These are phyloP conservation scores for Saccharomycopsis sp. DNA, from an alignment of 805 yeast species.

Conservation along the genomic window DNA sequence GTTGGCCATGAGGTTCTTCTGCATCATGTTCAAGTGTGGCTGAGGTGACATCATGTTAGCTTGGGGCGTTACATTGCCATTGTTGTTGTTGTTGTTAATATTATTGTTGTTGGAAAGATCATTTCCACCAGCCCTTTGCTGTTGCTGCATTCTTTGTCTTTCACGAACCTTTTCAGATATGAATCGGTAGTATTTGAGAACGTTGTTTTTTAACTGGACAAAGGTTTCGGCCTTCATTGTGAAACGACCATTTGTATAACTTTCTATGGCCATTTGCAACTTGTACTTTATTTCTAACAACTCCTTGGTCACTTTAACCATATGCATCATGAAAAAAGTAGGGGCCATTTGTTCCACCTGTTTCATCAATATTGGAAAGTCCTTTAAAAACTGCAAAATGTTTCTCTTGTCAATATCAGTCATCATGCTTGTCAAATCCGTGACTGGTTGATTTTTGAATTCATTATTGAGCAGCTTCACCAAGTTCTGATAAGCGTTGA, in stretches of 20 bases:
- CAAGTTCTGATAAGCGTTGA: constrained; percentile 4
- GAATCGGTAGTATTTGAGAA: too few relatives aligned
- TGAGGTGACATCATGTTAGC: constrained; percentile 6
- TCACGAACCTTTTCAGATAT: too few relatives aligned
- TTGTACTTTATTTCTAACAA: constrained; percentile 30
- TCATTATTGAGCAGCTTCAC: constrained; percentile 6
- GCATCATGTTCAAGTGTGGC: constrained; percentile 7
- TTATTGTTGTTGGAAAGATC: constrained; percentile 9
- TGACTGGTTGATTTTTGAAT: constrained; percentile 7
- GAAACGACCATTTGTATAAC: constrained; percentile 36
- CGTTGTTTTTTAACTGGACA: too few relatives aligned
- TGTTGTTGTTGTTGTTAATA: constrained; percentile 9
- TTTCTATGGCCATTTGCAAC: constrained; percentile 47
- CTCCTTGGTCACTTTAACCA: constrained; percentile 2
- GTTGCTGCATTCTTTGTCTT: not conserved
- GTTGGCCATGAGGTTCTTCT: too few relatives aligned
- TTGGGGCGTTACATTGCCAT: constrained; percentile 2
- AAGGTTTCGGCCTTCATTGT: constrained; percentile 10
- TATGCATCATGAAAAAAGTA: too few relatives aligned
- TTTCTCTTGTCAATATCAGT: constrained; percentile 8
- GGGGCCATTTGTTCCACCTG: constrained; percentile 11
- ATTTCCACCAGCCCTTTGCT: too few relatives aligned
- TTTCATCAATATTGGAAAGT: constrained; percentile 3
- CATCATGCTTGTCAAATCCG: constrained; percentile 8
- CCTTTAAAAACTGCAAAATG: constrained; percentile 12